Evolutionary conservation across 116 monocot species (phyloP).

Genomic region (Posidonia oceanica): DNA sequence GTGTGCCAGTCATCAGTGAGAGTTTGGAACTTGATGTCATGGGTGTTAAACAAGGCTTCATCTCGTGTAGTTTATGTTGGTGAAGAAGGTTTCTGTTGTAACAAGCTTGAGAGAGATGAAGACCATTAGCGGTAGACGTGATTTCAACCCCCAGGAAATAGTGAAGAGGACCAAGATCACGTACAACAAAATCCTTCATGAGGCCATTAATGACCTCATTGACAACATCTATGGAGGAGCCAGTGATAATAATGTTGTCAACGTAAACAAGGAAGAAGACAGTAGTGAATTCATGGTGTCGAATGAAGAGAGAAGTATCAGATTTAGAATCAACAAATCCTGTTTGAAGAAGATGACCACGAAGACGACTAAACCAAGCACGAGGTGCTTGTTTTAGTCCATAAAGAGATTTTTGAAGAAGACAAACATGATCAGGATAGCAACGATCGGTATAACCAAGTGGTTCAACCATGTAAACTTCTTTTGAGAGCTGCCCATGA

Average conservation of each 20-base stretch:
- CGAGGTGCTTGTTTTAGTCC: background rate
- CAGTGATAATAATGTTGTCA: background rate
- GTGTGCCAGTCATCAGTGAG: too few species aligned
- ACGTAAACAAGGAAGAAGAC: background rate
- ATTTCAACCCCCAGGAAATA: too few species aligned
- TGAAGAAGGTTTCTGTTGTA: too few species aligned
- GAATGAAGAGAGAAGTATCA: background rate
- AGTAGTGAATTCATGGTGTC: background rate
- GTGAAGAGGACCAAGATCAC: background rate
- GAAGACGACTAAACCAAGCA: background rate
- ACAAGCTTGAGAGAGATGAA: too few species aligned
- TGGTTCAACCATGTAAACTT: background rate
- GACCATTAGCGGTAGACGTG: too few species aligned
- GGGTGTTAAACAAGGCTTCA: too few species aligned
- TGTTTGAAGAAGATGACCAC: background rate
- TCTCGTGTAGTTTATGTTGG: too few species aligned
- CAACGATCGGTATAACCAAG: background rate
- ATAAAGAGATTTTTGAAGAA: background rate
- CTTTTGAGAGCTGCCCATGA: background rate
- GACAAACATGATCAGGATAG: background rate
- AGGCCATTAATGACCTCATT: background rate
- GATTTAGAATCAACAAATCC: background rate
- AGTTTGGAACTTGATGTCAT: too few species aligned
- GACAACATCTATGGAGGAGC: background rate
- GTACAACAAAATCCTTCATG: too few species aligned